Conservation (phyloP, 352 stramenopile species). For the Phytopythium mirpurense region DNA sequence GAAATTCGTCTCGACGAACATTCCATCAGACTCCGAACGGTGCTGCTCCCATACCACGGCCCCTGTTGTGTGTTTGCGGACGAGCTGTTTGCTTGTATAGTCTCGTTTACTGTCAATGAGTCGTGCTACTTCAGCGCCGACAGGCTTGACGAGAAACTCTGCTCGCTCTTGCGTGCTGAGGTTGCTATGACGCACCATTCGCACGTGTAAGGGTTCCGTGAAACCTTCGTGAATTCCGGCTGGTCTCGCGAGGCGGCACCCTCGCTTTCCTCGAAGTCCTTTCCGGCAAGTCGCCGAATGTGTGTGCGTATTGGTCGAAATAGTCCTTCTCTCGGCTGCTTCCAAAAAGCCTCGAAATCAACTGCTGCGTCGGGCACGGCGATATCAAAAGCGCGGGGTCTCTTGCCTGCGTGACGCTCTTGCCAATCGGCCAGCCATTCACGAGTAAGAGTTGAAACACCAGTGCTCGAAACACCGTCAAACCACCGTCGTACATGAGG, state of each 20-base stretch:
- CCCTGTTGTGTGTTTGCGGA: not conserved
- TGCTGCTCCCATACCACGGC: not conserved
- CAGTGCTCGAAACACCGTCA: no score
- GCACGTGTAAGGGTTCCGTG: slow-evolving; percentile 10
- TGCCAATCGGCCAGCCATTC: no score
- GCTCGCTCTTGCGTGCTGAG: no score
- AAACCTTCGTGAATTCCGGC: slow-evolving; percentile 8
- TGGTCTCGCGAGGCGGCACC: slow-evolving; percentile 12
- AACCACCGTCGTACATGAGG: no score
- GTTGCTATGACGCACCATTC: no score
- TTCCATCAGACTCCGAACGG: not conserved
- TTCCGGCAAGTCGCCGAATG: slow-evolving; percentile 17
- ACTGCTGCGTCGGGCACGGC: slow-evolving; percentile 1
- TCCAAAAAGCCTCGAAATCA: not conserved
- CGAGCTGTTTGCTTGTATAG: no score
- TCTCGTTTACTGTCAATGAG: no score
- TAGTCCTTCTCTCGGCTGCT: slow-evolving; percentile 3
- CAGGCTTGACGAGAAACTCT: no score
- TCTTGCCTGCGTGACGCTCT: no score
- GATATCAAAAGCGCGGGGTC: slow-evolving; percentile 6
- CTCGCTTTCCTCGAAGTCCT: slow-evolving; percentile 9
- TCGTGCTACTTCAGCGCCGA: no score
- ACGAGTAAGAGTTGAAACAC: no score
- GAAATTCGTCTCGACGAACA: slow-evolving; percentile 10
- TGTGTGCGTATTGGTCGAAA: slow-evolving; percentile 12